These are phyloP conservation scores for Pisolithus microcarpus DNA, from an alignment of 768 basidiomycete species.

Conservation along the genomic window DNA sequence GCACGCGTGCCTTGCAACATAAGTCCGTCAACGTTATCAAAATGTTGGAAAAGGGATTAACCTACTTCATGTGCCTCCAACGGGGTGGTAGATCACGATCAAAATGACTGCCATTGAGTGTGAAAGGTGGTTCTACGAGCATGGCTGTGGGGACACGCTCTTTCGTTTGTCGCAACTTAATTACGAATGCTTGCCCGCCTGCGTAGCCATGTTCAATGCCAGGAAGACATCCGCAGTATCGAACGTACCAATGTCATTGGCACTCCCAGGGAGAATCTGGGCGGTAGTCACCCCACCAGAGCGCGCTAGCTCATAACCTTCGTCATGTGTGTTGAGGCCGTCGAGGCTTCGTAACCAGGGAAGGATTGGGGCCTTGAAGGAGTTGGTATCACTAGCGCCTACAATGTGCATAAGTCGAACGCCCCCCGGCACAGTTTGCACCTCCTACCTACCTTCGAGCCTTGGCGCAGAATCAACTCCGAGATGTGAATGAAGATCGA, in stretches of 20 bases:
- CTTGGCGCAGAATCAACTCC: conserved; percentile 33
- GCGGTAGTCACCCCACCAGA: conserved; percentile 44
- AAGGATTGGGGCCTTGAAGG: conserved; percentile 47
- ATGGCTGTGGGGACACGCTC: conserved; percentile 41
- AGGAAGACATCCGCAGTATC: background rate
- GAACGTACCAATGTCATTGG: conserved; percentile 21
- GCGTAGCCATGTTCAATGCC: background rate
- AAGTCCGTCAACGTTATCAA: background rate
- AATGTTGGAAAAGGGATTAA: background rate
- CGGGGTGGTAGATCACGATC: conserved; percentile 14
- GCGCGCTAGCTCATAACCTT: conserved; percentile 32
- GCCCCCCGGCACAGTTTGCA: background rate
- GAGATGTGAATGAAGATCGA: conserved; percentile 44
- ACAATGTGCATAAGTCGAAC: conserved; percentile 9
- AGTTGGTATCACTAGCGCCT: conserved; percentile 53
- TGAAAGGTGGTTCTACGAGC: conserved; percentile 45
- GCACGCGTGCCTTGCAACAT: conserved; percentile 30
- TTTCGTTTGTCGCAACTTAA: conserved; percentile 43
- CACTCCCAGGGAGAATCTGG: conserved; percentile 43
- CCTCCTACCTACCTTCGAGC: conserved; percentile 19
- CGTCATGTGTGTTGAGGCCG: conserved; percentile 40
- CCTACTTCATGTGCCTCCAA: conserved; percentile 26
- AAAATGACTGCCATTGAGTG: conserved; percentile 23
- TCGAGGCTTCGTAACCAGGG: conserved; percentile 54
- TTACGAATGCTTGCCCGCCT: conserved; percentile 46